Base-by-base conservation (phyloP, 192 early-diverging fungal species). In the Umbelopsis isabellina region DNA sequence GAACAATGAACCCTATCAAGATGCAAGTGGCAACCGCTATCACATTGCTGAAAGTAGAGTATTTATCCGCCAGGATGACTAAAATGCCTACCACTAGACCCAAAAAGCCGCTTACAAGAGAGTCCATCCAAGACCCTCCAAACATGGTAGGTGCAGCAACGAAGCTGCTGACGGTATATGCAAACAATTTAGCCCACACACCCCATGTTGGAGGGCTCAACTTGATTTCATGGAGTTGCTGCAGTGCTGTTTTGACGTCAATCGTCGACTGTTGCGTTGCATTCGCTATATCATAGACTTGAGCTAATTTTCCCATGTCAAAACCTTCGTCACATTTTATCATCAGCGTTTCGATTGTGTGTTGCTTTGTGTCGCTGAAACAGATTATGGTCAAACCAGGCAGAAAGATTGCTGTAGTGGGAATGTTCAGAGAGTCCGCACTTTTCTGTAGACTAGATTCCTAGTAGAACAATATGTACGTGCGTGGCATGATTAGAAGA, bases 321-420 rank as follows among this genome's bases (percentile, higher is more conserved):
- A 88, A 89, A 35, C 89, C 89, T 10, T 85, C 75, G 0, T 76
- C 71, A 35, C 80, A 81, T n/a, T 86, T 80, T 41, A 91, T 76
- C 12, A 90, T 82, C 25, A 88, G 85, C 1, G 90, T 91, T 52
- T 91, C 89, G 22, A 86, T 86, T 4, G 84, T 81, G 12, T 90
- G 82, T 4, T 84, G 85, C 51, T 89, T 87, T 16, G 84, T 80
- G 73, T 91, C 87, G 71, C 88, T 84, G 70, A 91, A 91, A 5
- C 85, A 85, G 49, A 91, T 87, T 51, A 90, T 82, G 75, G 90
- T 85, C 49, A 91, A 72, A 1, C 88, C 87, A 1, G 90, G 90
- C 18, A 91, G 74, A 47, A 82, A 85, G 23, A 86, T 86, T 67
- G 89, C 86, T 20, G 83, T 85, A 1, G 86, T 88, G 10, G 87